Conservation (phyloP, 192 early-diverging fungal genomes). For the Gryganskiella cystojenkinii region DNA sequence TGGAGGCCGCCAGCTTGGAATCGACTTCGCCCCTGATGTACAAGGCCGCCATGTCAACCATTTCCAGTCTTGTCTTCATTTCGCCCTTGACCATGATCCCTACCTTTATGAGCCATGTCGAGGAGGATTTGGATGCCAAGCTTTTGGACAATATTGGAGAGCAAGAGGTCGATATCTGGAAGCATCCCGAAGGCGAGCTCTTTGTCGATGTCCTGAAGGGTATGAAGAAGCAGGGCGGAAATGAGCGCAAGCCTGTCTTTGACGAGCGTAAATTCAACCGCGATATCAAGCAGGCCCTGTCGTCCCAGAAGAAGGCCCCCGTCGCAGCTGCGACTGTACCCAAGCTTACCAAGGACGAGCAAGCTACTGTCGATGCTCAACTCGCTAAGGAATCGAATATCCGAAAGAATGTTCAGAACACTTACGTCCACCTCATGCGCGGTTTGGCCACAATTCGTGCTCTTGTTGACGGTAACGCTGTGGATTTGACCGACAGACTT, state of each 20-base stretch:
- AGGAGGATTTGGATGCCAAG: slow-evolving; percentile 60
- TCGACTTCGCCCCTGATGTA: slow-evolving; percentile 59
- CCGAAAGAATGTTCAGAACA: slow-evolving; percentile 69
- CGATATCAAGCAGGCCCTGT: slow-evolving; percentile 75
- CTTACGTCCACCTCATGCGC: slow-evolving; percentile 60
- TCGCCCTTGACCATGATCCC: slow-evolving; percentile 63
- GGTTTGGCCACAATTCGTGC: slow-evolving; percentile 76
- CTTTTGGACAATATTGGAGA: slow-evolving; percentile 61
- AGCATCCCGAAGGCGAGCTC: slow-evolving; percentile 72
- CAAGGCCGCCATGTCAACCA: slow-evolving; percentile 69
- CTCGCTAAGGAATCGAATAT: slow-evolving; percentile 76
- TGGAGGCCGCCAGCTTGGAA: slow-evolving; percentile 53
- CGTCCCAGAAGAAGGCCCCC: slow-evolving; percentile 71
- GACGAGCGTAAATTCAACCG: slow-evolving; percentile 85
- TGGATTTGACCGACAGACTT: slow-evolving; percentile 67
- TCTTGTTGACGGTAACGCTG: slow-evolving; percentile 67
- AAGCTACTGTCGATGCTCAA: slow-evolving; percentile 76
- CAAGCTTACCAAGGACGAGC: slow-evolving; percentile 82
- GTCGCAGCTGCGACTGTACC: slow-evolving; percentile 23
- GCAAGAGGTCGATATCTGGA: slow-evolving; percentile 77
- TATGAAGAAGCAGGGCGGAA: slow-evolving; percentile 61
- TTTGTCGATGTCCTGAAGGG: slow-evolving; percentile 75
- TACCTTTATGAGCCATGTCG: slow-evolving; percentile 56
- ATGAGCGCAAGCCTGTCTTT: slow-evolving; percentile 59
- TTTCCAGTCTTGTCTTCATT: slow-evolving; percentile 73